These are phyloP conservation scores for Pelargonium australe DNA, from an alignment of 441 rosid species.

Conservation along the genomic window DNA sequence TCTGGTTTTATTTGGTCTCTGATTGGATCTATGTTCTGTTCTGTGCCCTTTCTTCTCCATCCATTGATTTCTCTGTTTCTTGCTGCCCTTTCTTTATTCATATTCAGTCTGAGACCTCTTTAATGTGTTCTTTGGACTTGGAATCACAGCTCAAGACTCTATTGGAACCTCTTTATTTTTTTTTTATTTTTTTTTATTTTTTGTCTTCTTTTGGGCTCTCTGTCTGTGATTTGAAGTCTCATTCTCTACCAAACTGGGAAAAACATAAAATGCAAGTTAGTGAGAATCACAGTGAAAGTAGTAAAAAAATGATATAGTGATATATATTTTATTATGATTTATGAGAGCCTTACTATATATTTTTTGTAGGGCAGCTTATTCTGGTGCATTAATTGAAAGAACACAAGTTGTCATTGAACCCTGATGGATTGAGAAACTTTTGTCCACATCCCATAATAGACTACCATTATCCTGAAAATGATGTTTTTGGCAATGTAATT, in stretches of 20 bases:
- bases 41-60: slow-evolving; percentile 5
- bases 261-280: neutral
- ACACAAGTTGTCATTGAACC: slow-evolving; percentile 6
- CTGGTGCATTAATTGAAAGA: slow-evolving; percentile 6
- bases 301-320: neutral
- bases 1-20: slow-evolving; percentile 8
- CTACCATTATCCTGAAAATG: slow-evolving; percentile 5
- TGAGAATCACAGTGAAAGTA: neutral
- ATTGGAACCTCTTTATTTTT: neutral
- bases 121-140: slow-evolving; percentile 1
- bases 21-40: slow-evolving; percentile 1
- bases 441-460: slow-evolving; percentile 6
- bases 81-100: neutral
- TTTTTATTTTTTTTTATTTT: neutral
- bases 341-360: neutral
- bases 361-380: slow-evolving; percentile 5
- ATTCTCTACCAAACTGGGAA: slow-evolving; percentile 1
- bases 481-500: neutral
- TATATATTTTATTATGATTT: neutral
- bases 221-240: slow-evolving; percentile 6
- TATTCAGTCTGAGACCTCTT: slow-evolving; percentile 4
- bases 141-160: neutral
- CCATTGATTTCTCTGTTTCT: slow-evolving; percentile 2
- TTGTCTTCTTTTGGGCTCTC: neutral
- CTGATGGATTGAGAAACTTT: slow-evolving; percentile 6